Evolutionary conservation across 2,329 filamentous ascomycete species (phyloP), one percentile per base, ranked within the genome.

Genomic region (Botrytis squamosa): DNA sequence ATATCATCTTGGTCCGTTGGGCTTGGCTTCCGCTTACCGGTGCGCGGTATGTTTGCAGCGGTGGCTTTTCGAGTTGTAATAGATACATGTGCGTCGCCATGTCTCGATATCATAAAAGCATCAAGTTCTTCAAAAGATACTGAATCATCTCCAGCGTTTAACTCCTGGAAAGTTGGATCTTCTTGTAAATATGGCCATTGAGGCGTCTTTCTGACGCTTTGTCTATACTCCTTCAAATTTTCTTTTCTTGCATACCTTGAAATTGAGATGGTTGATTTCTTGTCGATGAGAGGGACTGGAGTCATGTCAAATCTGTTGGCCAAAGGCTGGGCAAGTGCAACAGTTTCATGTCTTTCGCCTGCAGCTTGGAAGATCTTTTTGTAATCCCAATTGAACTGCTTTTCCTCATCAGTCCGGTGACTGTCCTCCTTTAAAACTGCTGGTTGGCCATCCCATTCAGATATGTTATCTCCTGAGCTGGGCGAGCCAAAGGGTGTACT

Each of bases 321-420:
- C 1, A 87, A 79, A 33, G 85, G 85, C 74, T 83, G 85, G 20
- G 84, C 84, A 71, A 86, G 83, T n/a, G 84, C 83, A 55, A 87
- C 85, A n/a, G 84, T 83, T 10, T 81, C 80, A 72, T 83, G 82
- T 18, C 75, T 73, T 7, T 80, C 75, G 49, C 79, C 75, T 59
- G 84, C 83, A 16, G 81, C 78, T 25, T 57, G 29, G 72, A 86
- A 86, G 8, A 84, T 80, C 16, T 78, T 79, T 60, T 83, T 76
- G 72, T 83, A 79, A 10, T 86, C 83, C 82, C 84, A 84, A 25
- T 83, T 80, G 60, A 80, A 83, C 20, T 82, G 80, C 22, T 76
- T 65, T 40, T 82, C 77, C 67, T 81, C 81, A 33, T 81, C 78
- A 29, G 71, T 77, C 75, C 29, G 75, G 52, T 42, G 77, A 74